Conservation (phyloP, 768 basidiomycete genomes). For the Lactifluus volemus region DNA sequence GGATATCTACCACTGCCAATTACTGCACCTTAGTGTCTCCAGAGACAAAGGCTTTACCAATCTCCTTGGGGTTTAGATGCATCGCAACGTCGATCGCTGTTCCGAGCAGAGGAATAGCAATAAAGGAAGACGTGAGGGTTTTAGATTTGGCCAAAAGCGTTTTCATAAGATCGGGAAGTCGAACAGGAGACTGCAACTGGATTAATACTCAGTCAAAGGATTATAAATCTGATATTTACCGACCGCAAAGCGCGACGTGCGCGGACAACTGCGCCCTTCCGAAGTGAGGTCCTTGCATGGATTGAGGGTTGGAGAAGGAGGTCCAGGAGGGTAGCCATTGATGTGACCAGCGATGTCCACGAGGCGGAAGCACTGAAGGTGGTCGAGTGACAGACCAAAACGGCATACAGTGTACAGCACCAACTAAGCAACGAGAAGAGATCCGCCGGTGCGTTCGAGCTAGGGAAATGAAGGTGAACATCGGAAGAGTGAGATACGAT, state of each 20-base stretch:
- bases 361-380: constrained; percentile 38
- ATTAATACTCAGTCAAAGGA: not conserved
- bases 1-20: not conserved
- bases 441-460: constrained; percentile 43
- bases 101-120: constrained; percentile 49
- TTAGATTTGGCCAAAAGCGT: constrained; percentile 47
- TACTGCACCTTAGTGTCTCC: constrained; percentile 37
- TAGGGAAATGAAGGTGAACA: not conserved
- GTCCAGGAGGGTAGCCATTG: constrained; percentile 55
- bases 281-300: constrained; percentile 48
- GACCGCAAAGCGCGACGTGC: constrained; percentile 61
- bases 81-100: constrained; percentile 62
- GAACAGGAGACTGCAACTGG: constrained; percentile 28
- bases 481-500: not conserved
- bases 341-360: constrained; percentile 46
- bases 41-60: constrained; percentile 38
- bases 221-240: constrained; percentile 29
- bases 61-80: constrained; percentile 60
- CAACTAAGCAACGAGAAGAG: constrained; percentile 65
- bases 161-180: constrained; percentile 42
- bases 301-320: constrained; percentile 43
- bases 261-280: constrained; percentile 51
- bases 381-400: constrained; percentile 37
- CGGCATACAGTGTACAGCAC: constrained; percentile 54
- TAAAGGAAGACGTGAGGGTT: constrained; percentile 34